Evolutionary conservation across 805 yeast genomes (phyloP), one percentile per base, ranked within the genome.

Genomic region (Lipomyces orientalis): DNA sequence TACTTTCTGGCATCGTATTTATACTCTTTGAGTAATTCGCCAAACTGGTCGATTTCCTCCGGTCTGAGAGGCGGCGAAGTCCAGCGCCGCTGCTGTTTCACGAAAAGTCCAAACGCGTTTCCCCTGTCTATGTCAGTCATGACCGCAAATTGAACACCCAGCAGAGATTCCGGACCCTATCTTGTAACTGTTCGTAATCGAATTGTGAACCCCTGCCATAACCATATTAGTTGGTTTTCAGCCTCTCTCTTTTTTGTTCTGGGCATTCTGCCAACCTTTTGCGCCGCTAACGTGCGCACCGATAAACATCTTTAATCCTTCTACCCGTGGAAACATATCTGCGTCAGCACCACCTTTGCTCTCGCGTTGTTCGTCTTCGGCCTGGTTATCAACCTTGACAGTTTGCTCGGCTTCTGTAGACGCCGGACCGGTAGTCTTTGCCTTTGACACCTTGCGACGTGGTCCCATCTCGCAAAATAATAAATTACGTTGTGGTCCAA

Each of bases 41-140:
- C 84, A 79, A 95, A 95, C 69, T 86, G 85, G 2, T 76, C 77
- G 10, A 89, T 88, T 76, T 91, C 97, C 31, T 86, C 88, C 19
- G 82, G 82, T 14, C 88, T 83, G 69, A 88, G 85, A 67, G 86
- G 89, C 22, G 97, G 94, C 1, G 97, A 88, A 1, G 85, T 90
- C 98, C 98, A 95, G 76, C 90, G 86, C 69, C 97, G 85, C 39
- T 97, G 98, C 62, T 91, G 90, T 76, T 93, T 93, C 71, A 95
- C 81, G 77, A 95, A 95, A 73, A 95, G 79, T 0, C 98, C 98
- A 82, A 95, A 93, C 58, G 96, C 86, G 74, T 91, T 91, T 64
- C 90, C 90, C 0, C 87, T 78, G 55, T 19, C 0, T 12, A 16
- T 12, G 49, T 43, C 49, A 43, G 49, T 43, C 49, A 43, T 43